Conservation (phyloP, 352 stramenopile species). For the Aphanomyces cochlioides region DNA sequence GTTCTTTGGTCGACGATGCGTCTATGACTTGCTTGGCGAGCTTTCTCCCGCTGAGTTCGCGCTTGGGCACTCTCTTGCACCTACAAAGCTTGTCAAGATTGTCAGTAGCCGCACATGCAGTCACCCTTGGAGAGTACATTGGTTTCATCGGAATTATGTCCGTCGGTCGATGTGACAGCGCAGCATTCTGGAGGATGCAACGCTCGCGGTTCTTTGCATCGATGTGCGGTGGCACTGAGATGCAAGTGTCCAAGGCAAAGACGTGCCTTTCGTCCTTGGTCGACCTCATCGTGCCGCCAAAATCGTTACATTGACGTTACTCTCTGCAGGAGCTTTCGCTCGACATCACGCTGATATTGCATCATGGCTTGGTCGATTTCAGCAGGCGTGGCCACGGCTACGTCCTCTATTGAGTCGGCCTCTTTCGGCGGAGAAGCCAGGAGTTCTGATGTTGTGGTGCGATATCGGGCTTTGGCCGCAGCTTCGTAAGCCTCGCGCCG, state of each 20-base stretch:
- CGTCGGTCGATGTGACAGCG: too few relatives aligned
- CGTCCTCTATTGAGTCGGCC: conserved; percentile 3
- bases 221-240: too few relatives aligned
- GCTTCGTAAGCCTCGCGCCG: conserved; percentile 43
- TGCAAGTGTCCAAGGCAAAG: too few relatives aligned
- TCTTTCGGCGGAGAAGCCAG: not conserved
- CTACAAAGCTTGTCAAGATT: not conserved
- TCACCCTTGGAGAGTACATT: not conserved
- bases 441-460: not conserved
- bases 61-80: conserved; percentile 1
- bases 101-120: too few relatives aligned
- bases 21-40: not conserved
- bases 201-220: too few relatives aligned
- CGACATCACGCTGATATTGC: conserved; percentile 13
- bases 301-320: too few relatives aligned
- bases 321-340: not conserved
- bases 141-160: conserved; percentile 6
- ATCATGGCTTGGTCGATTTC: not conserved
- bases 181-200: too few relatives aligned
- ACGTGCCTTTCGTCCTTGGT: too few relatives aligned
- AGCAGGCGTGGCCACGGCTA: not conserved
- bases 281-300: too few relatives aligned
- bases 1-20: too few relatives aligned
- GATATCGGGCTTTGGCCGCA: conserved; percentile 35
- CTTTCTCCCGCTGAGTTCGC: conserved; percentile 8